Base-by-base conservation (phyloP, 2,329 filamentous ascomycete genomes). In the Eutypa lata region DNA sequence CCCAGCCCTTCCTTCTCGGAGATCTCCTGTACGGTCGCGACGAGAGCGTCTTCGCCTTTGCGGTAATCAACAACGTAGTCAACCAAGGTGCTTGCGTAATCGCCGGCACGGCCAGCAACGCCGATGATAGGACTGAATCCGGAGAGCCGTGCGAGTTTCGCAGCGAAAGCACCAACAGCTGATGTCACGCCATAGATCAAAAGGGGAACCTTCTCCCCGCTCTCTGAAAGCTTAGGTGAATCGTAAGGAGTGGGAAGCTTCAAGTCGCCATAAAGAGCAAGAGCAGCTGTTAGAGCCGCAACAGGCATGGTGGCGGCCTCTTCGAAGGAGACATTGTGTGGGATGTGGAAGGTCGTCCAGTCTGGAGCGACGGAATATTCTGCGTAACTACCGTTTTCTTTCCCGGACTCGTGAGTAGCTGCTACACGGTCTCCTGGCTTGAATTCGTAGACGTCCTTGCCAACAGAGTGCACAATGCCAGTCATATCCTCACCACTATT, bases 361-460 rank as follows among this genome's bases (percentile, higher is more conserved):
- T 65, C 65, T 51, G 66, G 71, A 0, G 70, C 71, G 14, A 77
- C 54, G 16, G 73, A 70, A 50, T 76, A 77, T 60, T 78, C 75
- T 28, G 72, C 74, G 54, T 61, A 71, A 53, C 63, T 67, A 7
- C 73, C 73, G 38, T 66, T 59, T 2, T 68, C 63, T 1, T 64
- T 61, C 10, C 54, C 18, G 61, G 73, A 69, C 55, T 72, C 63
- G 61, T 78, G 75, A 69, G 83, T 82, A 3, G 77, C 79, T 8
- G 78, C 76, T 1, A 84, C 81, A 16, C 80, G 75, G 65, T 84
- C 81, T 31, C 81, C 82, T 0, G 70, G 68, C 55, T 73, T 74
- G 71, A 81, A 60, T 40, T 58, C 56, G 77, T 53, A 73, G 3
- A 81, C 77, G 26, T 74, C 68, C 18, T 69, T 59, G n/a, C 79